Base-by-base conservation (phyloP, 2,329 filamentous ascomycete genomes). In the Alternaria triticina region DNA sequence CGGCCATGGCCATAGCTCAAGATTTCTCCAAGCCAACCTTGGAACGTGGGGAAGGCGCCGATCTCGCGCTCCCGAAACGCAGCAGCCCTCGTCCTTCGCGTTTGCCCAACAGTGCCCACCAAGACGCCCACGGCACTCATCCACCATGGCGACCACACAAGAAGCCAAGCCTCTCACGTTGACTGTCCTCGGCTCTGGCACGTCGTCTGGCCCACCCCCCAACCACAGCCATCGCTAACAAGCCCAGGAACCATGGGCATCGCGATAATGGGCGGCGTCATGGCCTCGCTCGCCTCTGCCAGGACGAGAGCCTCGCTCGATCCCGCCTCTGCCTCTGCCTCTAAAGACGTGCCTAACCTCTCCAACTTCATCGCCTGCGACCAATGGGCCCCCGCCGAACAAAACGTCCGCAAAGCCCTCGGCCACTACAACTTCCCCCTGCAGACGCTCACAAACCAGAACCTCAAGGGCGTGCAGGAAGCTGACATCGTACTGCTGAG, bases 321-420 rank as follows among this genome's bases (percentile, higher is more conserved):
- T 75, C 54, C 82, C 79, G 68, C 73, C 61, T 79, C 79, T 44
- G 68, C 73, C 61, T 79, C 79, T 44, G 72, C 78, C 57, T 73
- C 81, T 57, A 74, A 80, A 59, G 78, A 81, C 52, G 63, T 73
- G 63, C 65, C 76, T 75, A 72, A 77, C 36, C 93, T 93, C 8
- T 87, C 87, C 11, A 88, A 86, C 72, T 96, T 96, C 85, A 89
- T 95, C 73, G 92, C 92, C 66, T 95, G 92, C 79, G 91, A 96
- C 59, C 87, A 89, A 59, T 88, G 90, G 59, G 83, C 86, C n/a
- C 86, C 89, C 70, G 89, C 89, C 59, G 91, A 89, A 65, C 87
- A 90, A 75, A 87, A 88, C 64, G 89, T 96, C 71, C 87, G 87
- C 75, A 82, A 86, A 33, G 87, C 88, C 7, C 86, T 96, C 10